Evolutionary conservation across 2,329 filamentous ascomycete species (phyloP).

Genomic region (Cadophora gregata): DNA sequence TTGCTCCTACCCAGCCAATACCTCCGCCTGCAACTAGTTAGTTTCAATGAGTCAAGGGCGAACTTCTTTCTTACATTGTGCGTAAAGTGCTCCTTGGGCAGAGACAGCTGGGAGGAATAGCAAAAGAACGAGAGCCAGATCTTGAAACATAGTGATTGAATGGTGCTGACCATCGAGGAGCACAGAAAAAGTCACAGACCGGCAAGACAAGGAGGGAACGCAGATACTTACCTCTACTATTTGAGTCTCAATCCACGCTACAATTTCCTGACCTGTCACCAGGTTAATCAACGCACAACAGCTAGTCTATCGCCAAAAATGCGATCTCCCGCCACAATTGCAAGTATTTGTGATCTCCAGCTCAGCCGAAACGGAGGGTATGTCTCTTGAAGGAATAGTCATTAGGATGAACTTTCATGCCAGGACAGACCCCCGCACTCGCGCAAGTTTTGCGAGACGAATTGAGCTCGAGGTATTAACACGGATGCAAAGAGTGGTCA

Average conservation of each 20-base stretch:
- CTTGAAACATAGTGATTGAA: conserved; percentile 5
- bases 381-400: background rate
- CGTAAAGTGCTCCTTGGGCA: conserved; percentile 8
- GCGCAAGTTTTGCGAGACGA: background rate
- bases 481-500: conserved; percentile 1
- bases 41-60: background rate
- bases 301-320: background rate
- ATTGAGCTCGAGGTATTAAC: background rate
- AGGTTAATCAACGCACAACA: conserved; percentile 10
- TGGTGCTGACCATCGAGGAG: background rate
- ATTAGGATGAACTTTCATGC: background rate
- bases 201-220: background rate
- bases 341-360: background rate
- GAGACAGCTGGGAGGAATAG: background rate
- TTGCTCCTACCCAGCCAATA: conserved; percentile 5
- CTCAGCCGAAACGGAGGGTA: background rate
- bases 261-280: background rate
- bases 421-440: background rate
- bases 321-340: conserved; percentile 1
- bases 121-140: background rate
- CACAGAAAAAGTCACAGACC: background rate
- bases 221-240: background rate
- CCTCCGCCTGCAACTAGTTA: conserved; percentile 8
- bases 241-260: background rate
- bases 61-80: background rate